Evolutionary conservation across 345 rosid species (phyloP), one percentile per base, ranked within the genome.

Genomic region (Salix brachista): DNA sequence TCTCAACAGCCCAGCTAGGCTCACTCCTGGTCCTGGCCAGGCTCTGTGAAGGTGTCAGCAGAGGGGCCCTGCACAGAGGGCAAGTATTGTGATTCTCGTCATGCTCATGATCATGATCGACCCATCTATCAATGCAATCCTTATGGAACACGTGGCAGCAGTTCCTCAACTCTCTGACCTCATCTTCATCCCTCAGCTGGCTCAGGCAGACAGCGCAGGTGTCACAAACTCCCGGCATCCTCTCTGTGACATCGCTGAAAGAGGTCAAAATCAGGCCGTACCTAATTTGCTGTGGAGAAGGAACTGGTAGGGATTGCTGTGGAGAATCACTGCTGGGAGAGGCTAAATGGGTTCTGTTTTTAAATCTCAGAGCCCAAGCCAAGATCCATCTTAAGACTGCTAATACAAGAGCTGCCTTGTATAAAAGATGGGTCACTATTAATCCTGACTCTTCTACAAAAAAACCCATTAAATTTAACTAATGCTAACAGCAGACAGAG

Each of bases 1-100:
- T 87, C 71, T 96, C 97, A 0, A 93, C 96, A 6, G 96, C 98
- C 99, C 99, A 96, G 82, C 93, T 93, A 3, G 97, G 98, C 79
- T 96, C 93, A 3, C 83, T 80, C 79, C 77, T 83, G 19, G 85
- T 78, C 87, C 86, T 82, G 42, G 78, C 86, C 76, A 66, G 5
- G 23, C 75, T 56, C n/a, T 86, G 93, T 0, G 85, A 85, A 44
- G 75, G n/a, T 36, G 83, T 84, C 86, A 93, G 83, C 26, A 96
- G 78, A 58, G 98, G 97, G 68, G 98, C 85, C 79, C 99, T 85
- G 81, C 99, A 96, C 0, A 96, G 90, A 0, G 99, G 99, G 77
- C 99, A 96, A 0, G 86, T 91, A 36, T 83, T 84, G 71, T 84
- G 97, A 36, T 91, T 89, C 8, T 85, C 86, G 13, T 87, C 84